These are phyloP conservation scores for Calonectria naviculata DNA, from an alignment of 2,329 filamentous ascomycete genomes.

Conservation along the genomic window DNA sequence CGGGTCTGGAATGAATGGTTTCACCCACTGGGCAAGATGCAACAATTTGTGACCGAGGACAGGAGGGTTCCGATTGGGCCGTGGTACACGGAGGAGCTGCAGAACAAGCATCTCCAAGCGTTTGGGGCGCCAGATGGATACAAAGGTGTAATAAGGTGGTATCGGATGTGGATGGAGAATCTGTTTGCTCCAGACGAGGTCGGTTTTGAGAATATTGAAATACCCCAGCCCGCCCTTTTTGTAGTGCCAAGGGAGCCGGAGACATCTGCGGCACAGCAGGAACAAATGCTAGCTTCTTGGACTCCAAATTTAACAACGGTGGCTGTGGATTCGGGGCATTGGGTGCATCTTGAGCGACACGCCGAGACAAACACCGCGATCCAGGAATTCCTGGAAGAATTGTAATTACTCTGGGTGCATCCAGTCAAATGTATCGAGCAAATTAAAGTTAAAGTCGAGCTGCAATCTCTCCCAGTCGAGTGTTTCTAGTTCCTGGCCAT, in stretches of 20 bases:
- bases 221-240: constrained; percentile 36
- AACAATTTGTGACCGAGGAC: constrained; percentile 39
- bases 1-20: constrained; percentile 40
- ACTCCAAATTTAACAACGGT: constrained; percentile 49
- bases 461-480: constrained; percentile 50
- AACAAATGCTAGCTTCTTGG: constrained; percentile 42
- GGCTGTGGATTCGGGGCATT: constrained; percentile 48
- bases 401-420: constrained; percentile 40
- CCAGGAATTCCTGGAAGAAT: constrained; percentile 25
- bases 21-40: constrained; percentile 42
- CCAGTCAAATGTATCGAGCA: constrained; percentile 63
- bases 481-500: constrained; percentile 35
- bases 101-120: constrained; percentile 33
- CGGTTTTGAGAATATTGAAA: constrained; percentile 26
- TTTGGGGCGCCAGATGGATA: constrained; percentile 40
- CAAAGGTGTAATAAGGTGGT: constrained; percentile 44
- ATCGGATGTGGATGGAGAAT: constrained; percentile 45
- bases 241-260: constrained; percentile 31
- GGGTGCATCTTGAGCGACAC: constrained; percentile 45
- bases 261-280: constrained; percentile 31
- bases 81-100: constrained; percentile 41
- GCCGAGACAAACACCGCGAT: constrained; percentile 37
- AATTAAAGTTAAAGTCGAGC: constrained; percentile 57
- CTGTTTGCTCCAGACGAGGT: constrained; percentile 39
- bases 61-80: constrained; percentile 31